Conservation (phyloP, 306 rosid species). For the peach (Prunus persica) region DNA sequence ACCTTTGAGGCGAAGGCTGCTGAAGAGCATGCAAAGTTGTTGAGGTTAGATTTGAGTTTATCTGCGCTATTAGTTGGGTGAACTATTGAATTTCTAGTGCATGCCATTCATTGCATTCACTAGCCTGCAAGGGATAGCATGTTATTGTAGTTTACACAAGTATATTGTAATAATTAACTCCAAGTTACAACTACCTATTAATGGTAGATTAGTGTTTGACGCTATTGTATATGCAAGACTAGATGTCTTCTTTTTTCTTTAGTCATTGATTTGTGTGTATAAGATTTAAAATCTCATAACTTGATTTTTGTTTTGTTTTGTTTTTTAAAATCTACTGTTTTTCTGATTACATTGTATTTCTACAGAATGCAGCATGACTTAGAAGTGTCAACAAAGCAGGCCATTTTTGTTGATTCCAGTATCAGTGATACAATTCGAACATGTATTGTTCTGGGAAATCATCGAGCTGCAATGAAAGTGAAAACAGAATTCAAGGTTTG, state of each 20-base stretch:
- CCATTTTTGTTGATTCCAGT: conserved; percentile 97
- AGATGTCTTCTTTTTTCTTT: not conserved
- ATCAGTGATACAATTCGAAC: conserved; percentile 94
- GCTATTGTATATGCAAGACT: not conserved
- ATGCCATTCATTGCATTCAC: conserved; percentile 6
- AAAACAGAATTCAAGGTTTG: conserved; percentile 94
- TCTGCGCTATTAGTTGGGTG: conserved; percentile 1
- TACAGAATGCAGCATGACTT: conserved; percentile 87
- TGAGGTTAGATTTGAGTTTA: conserved; percentile 53
- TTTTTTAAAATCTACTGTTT: not conserved
- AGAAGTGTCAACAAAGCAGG: conserved; percentile 90
- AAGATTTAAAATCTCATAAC: too few species aligned
- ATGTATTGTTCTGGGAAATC: conserved; percentile 95
- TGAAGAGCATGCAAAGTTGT: conserved; percentile 89
- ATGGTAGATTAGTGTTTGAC: conserved; percentile 5
- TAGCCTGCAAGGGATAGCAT: conserved; percentile 11
- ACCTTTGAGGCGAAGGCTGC: conserved; percentile 90
- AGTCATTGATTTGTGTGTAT: not conserved
- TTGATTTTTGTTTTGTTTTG: too few species aligned
- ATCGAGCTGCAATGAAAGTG: conserved; percentile 86
- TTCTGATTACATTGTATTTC: conserved; percentile 7
- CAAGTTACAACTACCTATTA: not conserved
- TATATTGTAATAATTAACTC: not conserved
- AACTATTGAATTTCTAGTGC: conserved; percentile 10
- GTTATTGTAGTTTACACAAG: conserved; percentile 9